Conservation (phyloP, 148 eudicot species). For the Persicaria tinctoria region DNA sequence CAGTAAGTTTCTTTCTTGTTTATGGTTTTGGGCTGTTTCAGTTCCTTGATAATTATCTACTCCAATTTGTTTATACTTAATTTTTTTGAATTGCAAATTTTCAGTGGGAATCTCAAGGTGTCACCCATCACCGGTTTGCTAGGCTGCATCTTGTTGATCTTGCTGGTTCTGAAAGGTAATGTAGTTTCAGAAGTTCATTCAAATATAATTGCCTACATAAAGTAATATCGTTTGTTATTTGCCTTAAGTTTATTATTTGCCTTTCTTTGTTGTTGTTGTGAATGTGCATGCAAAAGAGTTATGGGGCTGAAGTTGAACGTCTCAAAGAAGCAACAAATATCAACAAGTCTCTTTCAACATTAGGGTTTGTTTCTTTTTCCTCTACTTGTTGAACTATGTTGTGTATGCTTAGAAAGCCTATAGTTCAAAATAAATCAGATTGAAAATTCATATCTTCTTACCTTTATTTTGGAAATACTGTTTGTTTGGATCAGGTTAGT, state of each 20-base stretch:
- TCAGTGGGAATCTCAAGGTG: slow-evolving; percentile 97
- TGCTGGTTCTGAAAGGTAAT: slow-evolving; percentile 97
- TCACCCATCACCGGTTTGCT: slow-evolving; percentile 90
- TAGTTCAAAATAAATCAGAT: background rate
- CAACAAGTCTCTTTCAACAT: slow-evolving; percentile 92
- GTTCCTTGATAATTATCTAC: background rate
- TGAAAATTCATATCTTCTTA: background rate
- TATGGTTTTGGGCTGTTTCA: background rate
- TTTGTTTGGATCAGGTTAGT: slow-evolving; percentile 62
- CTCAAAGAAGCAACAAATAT: slow-evolving; percentile 96
- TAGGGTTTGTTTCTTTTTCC: slow-evolving; percentile 52
- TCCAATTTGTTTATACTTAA: background rate
- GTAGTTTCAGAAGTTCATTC: slow-evolving; percentile 1
- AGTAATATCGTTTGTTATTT: background rate
- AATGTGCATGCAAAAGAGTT: slow-evolving; percentile 77
- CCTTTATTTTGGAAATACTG: background rate
- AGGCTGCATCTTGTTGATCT: slow-evolving; percentile 92
- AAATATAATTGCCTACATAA: background rate
- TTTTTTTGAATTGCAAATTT: slow-evolving; percentile 12
- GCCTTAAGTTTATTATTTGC: background rate
- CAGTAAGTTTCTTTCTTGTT: slow-evolving; percentile 33
- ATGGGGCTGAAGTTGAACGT: slow-evolving; percentile 99
- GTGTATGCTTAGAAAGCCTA: no score
- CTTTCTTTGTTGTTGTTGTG: background rate
- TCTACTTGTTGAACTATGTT: background rate